Evolutionary conservation across 1,284 basidiomycete species (phyloP).

Genomic region (Ceratobasidium sp.): DNA sequence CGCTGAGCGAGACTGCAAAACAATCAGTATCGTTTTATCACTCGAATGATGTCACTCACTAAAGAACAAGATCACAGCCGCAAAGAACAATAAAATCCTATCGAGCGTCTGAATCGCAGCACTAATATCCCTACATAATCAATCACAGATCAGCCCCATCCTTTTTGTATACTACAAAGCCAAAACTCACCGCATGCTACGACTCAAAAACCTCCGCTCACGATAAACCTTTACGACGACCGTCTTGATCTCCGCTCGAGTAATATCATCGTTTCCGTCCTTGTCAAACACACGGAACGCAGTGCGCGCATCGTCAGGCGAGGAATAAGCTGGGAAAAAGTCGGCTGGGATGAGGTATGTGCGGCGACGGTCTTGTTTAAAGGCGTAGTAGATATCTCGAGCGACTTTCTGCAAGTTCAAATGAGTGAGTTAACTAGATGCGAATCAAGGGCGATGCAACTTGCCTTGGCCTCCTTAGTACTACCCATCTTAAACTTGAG

Average conservation of each 20-base stretch:
- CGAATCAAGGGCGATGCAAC: constrained; percentile 6
- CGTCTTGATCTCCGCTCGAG: constrained; percentile 81
- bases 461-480: constrained; percentile 74
- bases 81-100: constrained; percentile 71
- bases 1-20: constrained; percentile 66
- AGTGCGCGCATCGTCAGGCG: constrained; percentile 67
- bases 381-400: constrained; percentile 73
- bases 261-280: constrained; percentile 83
- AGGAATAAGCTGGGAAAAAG: constrained; percentile 76
- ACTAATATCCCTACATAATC: constrained; percentile 74
- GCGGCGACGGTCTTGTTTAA: constrained; percentile 66
- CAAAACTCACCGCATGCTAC: constrained; percentile 66
- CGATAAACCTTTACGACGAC: constrained; percentile 79
- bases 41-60: constrained; percentile 51
- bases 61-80: constrained; percentile 75
- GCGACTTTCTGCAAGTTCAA: constrained; percentile 67
- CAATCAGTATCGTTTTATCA: background rate
- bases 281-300: constrained; percentile 83
- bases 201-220: constrained; percentile 76
- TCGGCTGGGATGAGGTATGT: constrained; percentile 75
- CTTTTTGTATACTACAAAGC: too few relatives aligned
- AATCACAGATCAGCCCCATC: constrained; percentile 60
- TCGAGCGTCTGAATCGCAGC: constrained; percentile 74
- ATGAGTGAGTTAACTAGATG: background rate
- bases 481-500: constrained; percentile 59